Conservation (phyloP, 2,329 filamentous ascomycete genomes). For the Diaporthe aspalathi region DNA sequence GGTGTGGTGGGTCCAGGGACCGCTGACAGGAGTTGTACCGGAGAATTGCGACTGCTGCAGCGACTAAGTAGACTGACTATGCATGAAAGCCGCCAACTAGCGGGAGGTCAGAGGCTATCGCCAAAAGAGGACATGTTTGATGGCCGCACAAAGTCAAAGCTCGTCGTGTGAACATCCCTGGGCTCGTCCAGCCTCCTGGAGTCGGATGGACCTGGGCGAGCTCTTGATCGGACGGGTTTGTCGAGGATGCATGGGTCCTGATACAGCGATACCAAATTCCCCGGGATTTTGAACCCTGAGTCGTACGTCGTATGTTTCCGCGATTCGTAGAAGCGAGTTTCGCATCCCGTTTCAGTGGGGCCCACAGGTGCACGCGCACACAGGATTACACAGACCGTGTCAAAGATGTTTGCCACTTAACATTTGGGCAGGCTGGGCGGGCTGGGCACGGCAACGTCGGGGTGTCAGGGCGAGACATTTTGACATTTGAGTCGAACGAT, state of each 20-base stretch:
- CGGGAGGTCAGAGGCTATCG: slow-evolving; percentile 28
- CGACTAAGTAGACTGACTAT: no score
- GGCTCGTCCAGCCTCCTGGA: slow-evolving; percentile 1
- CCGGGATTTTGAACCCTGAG: slow-evolving; percentile 19
- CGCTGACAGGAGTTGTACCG: slow-evolving; percentile 26
- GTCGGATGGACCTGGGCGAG: slow-evolving; percentile 16
- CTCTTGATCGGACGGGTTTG: slow-evolving; percentile 15
- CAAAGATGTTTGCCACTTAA: slow-evolving; percentile 19
- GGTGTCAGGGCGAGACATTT: neutral
- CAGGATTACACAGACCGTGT: slow-evolving; percentile 17
- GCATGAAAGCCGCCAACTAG: slow-evolving; percentile 8
- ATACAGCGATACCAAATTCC: slow-evolving; percentile 21
- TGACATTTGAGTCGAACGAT: slow-evolving; percentile 6
- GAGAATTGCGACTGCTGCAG: neutral
- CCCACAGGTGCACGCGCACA: slow-evolving; percentile 6
- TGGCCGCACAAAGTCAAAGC: slow-evolving; percentile 21
- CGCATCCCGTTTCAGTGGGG: slow-evolving; percentile 24
- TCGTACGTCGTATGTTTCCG: slow-evolving; percentile 30
- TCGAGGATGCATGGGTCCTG: slow-evolving; percentile 19
- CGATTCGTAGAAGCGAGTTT: slow-evolving; percentile 25
- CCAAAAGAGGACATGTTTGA: slow-evolving; percentile 11
- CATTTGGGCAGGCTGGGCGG: neutral
- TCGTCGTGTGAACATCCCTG: slow-evolving; percentile 18
- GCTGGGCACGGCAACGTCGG: slow-evolving; percentile 5
- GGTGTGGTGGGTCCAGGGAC: slow-evolving; percentile 20